Base-by-base conservation (phyloP, 2,329 filamentous ascomycete genomes). In the Stagonosporopsis vannaccii region DNA sequence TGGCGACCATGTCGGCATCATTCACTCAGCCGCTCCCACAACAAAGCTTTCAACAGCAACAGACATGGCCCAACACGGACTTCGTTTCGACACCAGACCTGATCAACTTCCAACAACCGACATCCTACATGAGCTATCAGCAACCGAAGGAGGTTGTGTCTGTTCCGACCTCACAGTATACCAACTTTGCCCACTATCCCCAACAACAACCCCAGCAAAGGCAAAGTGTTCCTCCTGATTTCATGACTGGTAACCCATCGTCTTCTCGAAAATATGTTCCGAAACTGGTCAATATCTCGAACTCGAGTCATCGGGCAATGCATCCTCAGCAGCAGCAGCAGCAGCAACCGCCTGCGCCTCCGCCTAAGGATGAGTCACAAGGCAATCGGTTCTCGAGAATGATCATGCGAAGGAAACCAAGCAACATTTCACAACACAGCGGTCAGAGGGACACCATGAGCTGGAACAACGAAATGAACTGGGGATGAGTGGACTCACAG, bases 381-480 rank as follows among this genome's bases (percentile, higher is more conserved):
- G 63, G 66, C 32, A 72, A 72, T 25, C 68, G 73, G 32, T 75
- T 74, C 51, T 74, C 73, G 2, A 61, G 69, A 33, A 70, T 74
- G 51, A 70, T 70, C 33, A 72, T 74, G 71, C 64, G 71, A 49
- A 62, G 73, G 40, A 69, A 72, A 20, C 71, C 72, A 17, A 74
- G 71, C 57, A 75, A 74, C 44, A 74, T 75, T 33, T 75, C 72
- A 9, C 73, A 75, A 53, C 73, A 75, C 40, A 73, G 65, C 28
- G 62, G 69, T 17, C 69, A 74, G 35, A 57, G 70, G 45, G 71
- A 73, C 30, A 66, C 52, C 20, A 49, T 72, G 52, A 71, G 67
- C 42, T 75, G 73, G 73, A 69, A 73, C 39, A 70, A 74, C 37
- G 72, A 74, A 50, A 51, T 68, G 23, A 72, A 70, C 49, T 75